Percentiles rank a stretch among this genome's conserved stretches.
These are phyloP conservation scores for Microbotryum saponariae DNA, from an alignment of 1,284 basidiomycete species.

Conservation along the genomic window DNA sequence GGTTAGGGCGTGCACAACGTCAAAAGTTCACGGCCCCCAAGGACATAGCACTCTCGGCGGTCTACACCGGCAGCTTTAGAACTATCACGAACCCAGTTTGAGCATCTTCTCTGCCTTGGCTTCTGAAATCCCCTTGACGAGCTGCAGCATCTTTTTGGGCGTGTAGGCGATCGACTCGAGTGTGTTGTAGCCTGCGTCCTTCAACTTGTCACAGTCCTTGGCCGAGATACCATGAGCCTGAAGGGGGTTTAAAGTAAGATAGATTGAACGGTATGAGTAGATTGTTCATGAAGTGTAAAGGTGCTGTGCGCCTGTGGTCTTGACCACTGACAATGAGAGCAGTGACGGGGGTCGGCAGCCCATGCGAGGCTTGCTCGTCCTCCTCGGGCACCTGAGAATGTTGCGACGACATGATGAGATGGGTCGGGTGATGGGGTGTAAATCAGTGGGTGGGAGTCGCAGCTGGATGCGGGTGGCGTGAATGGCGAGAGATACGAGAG, in stretches of 20 bases:
- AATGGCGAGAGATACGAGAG: background rate
- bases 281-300: no score
- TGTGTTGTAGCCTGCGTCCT: conserved; percentile 87
- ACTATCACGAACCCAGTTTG: conserved; percentile 62
- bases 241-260: no score
- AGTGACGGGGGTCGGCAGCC: conserved; percentile 18
- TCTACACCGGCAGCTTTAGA: background rate
- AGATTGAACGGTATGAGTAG: no score
- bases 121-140: conserved; percentile 96
- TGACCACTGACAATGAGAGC: conserved; percentile 12
- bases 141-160: conserved; percentile 83
- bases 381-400: conserved; percentile 14
- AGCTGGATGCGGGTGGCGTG: no score
- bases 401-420: conserved; percentile 23
- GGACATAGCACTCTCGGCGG: background rate
- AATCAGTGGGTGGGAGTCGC: no score
- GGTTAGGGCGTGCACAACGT: no score
- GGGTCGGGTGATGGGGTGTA: background rate
- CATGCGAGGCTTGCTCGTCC: conserved; percentile 6
- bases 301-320: background rate
- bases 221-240: conserved; percentile 66
- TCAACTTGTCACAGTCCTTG: conserved; percentile 91
- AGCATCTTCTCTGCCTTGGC: conserved; percentile 97
- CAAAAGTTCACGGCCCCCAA: background rate
- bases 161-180: conserved; percentile 96